Conservation (phyloP, 2,329 filamentous ascomycete genomes). For the Colletotrichum musicola region DNA sequence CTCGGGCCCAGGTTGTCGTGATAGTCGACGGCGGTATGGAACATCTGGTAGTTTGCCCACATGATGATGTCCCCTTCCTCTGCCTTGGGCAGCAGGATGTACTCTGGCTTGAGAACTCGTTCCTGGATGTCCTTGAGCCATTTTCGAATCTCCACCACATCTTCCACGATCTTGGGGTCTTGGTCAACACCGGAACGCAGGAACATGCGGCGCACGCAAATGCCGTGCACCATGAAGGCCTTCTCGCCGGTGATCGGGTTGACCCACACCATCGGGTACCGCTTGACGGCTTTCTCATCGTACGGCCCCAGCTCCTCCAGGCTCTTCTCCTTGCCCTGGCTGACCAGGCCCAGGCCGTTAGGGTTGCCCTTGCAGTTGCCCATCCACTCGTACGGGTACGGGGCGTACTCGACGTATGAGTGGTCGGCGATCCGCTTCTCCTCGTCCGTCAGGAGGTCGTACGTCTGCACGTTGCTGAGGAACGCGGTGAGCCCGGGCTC, state of each 20-base stretch:
- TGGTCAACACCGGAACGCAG: slow-evolving; percentile 49
- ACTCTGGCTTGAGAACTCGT: slow-evolving; percentile 56
- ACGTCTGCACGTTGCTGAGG: slow-evolving; percentile 44
- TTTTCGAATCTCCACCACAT: slow-evolving; percentile 52
- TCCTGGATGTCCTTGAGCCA: slow-evolving; percentile 53
- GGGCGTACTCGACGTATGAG: slow-evolving; percentile 60
- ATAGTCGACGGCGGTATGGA: slow-evolving; percentile 60
- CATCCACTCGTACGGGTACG: slow-evolving; percentile 59
- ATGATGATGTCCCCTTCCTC: slow-evolving; percentile 59
- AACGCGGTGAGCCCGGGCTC: slow-evolving; percentile 57
- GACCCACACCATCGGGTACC: slow-evolving; percentile 61
- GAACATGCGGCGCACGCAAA: slow-evolving; percentile 54
- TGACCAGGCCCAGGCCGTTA: slow-evolving; percentile 55
- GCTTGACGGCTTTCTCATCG: slow-evolving; percentile 52
- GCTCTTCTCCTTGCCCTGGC: slow-evolving; percentile 52
- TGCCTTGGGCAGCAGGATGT: slow-evolving; percentile 53
- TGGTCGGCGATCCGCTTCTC: slow-evolving; percentile 56
- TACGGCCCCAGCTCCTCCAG: slow-evolving; percentile 53
- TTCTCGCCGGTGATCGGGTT: slow-evolving; percentile 56
- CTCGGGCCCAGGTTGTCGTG: slow-evolving; percentile 51
- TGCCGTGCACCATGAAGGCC: slow-evolving; percentile 58
- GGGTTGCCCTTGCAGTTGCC: slow-evolving; percentile 53
- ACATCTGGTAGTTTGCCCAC: slow-evolving; percentile 58
- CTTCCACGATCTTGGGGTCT: slow-evolving; percentile 51
- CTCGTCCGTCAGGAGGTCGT: slow-evolving; percentile 55